Evolutionary conservation across 1,284 basidiomycete genomes (phyloP).

Genomic region (Pascua sp.): DNA sequence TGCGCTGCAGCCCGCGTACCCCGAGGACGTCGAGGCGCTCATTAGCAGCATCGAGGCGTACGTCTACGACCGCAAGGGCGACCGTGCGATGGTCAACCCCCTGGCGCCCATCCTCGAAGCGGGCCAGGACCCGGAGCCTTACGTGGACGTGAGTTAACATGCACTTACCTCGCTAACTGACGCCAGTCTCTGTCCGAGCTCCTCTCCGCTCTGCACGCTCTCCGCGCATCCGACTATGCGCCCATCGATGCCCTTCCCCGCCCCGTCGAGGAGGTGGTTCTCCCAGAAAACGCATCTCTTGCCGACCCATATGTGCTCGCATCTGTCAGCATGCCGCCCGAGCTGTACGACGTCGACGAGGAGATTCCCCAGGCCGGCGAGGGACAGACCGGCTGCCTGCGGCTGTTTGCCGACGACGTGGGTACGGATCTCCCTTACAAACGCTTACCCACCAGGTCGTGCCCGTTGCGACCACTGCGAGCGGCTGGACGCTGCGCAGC

Average conservation of each 20-base stretch:
- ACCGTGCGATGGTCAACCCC: constrained; percentile 29
- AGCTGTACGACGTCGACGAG: constrained; percentile 62
- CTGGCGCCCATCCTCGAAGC: constrained; percentile 32
- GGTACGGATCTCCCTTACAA: too few species aligned
- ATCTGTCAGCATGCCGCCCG: constrained; percentile 77
- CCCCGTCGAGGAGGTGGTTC: constrained; percentile 55
- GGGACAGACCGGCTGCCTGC: constrained; percentile 56
- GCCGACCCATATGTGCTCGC: constrained; percentile 64
- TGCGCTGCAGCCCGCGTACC: constrained; percentile 27
- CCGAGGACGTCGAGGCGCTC: constrained; percentile 36
- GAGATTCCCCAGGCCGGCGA: constrained; percentile 46
- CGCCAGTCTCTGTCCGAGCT: constrained; percentile 37
- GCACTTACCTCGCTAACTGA: background rate
- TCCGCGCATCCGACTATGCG: constrained; percentile 29
- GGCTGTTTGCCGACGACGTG: constrained; percentile 71
- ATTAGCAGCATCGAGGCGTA: constrained; percentile 38
- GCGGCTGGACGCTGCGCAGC: constrained; percentile 75
- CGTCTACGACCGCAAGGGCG: constrained; percentile 31
- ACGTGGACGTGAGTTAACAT: constrained; percentile 30
- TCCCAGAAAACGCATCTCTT: constrained; percentile 52
- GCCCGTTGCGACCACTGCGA: constrained; percentile 66
- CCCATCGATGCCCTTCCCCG: constrained; percentile 56
- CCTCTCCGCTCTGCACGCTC: constrained; percentile 32
- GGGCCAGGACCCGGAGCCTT: constrained; percentile 32
- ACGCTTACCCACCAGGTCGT: constrained; percentile 51